phyloP scores from a whole-genome alignment of 164 flowering plant genomes.

The Taxillus chinensis region DNA sequence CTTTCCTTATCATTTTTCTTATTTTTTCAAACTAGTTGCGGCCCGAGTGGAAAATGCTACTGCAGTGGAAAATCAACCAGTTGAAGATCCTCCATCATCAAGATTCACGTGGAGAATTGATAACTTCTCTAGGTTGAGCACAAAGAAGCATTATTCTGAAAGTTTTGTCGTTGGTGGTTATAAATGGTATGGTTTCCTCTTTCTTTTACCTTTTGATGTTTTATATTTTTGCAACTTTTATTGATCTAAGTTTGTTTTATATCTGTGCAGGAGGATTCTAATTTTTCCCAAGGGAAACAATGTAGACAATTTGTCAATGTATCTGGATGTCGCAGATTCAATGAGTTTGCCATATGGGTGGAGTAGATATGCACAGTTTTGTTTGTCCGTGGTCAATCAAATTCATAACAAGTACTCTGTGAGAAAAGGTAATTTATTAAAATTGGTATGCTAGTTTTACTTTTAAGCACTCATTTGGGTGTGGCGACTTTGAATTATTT shows the following conservation, averaged over 20 bases:
- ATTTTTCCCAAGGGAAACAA: slow-evolving; percentile 66
- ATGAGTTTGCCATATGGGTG: slow-evolving; percentile 49
- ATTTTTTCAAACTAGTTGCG: slow-evolving; percentile 13
- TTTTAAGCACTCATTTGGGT: too few species aligned
- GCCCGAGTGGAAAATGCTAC: slow-evolving; percentile 34
- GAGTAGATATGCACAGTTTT: slow-evolving; percentile 57
- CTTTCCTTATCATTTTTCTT: background rate
- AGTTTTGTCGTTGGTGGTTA: slow-evolving; percentile 46
- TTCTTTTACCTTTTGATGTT: background rate
- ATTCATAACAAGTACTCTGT: slow-evolving; percentile 33
- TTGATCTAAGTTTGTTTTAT: slow-evolving; percentile 1
- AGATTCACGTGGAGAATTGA: slow-evolving; percentile 71
- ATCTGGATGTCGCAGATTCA: slow-evolving; percentile 64
- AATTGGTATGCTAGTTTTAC: background rate
- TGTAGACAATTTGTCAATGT: slow-evolving; percentile 53
- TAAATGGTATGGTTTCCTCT: slow-evolving; percentile 42
- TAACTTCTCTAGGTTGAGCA: slow-evolving; percentile 44
- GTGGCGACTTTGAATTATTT: too few species aligned
- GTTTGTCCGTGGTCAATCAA: slow-evolving; percentile 50
- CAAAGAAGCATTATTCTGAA: slow-evolving; percentile 54
- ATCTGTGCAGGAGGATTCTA: slow-evolving; percentile 42
- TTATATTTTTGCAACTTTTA: background rate
- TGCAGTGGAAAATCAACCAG: slow-evolving; percentile 36
- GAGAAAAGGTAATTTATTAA: slow-evolving; percentile 33
- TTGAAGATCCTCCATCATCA: slow-evolving; percentile 46